Conservation (phyloP, 2,329 filamentous ascomycete genomes). For the Trichophyton rubrum region DNA sequence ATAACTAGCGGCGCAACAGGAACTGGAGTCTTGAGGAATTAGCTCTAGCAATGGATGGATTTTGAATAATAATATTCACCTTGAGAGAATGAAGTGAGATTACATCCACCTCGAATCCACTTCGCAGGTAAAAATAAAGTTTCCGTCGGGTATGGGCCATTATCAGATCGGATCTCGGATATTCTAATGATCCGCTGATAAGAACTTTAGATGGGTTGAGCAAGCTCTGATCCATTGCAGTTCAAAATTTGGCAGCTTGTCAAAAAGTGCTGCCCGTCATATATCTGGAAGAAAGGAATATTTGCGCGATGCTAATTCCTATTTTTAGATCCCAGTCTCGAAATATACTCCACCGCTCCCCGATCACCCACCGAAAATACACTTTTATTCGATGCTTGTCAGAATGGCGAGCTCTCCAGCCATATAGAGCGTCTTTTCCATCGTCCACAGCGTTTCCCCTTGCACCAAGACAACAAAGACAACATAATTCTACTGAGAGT, state of each 20-base stretch:
- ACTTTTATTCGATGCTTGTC: neutral
- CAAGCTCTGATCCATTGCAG: neutral
- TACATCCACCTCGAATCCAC: too few relatives aligned
- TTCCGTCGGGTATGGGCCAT: too few relatives aligned
- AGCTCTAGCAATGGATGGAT: neutral
- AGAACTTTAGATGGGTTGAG: neutral
- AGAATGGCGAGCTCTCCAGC: neutral
- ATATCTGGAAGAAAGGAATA: neutral
- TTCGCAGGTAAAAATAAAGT: too few relatives aligned
- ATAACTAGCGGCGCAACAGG: neutral
- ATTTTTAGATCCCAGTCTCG: neutral
- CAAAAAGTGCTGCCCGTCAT: neutral
- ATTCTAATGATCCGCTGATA: neutral
- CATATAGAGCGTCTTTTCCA: neutral
- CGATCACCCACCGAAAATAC: neutral
- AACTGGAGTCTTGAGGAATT: neutral
- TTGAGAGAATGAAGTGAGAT: too few relatives aligned
- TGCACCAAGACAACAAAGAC: neutral
- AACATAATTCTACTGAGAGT: neutral
- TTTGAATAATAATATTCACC: neutral
- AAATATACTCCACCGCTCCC: neutral
- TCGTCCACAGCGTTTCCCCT: neutral
- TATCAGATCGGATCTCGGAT: neutral
- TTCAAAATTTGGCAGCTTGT: neutral
- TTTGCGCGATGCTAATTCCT: constrained; percentile 1